Evolutionary conservation across 371 early-diverging fungal genomes (phyloP), one percentile per base, ranked within the genome.

Genomic region (Mucor sp.): DNA sequence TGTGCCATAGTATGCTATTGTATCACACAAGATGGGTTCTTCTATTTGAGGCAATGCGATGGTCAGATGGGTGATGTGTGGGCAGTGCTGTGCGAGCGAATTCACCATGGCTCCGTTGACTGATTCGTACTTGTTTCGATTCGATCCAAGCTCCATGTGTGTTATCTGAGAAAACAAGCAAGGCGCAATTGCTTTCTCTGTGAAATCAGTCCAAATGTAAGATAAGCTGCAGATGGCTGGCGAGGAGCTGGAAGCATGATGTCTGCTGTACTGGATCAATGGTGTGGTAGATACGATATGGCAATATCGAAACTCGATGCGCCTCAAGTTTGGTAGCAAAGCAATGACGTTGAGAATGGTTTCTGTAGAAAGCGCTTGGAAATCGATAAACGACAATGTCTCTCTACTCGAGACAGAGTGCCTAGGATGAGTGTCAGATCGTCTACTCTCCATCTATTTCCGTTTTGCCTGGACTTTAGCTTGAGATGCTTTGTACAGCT

Each of bases 131-230:
- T 25, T 32, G n/a, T 62, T 67, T 8, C 47, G 58, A 37, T 62
- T 67, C 4, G 68, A 41, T 21, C 62, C 63, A 19, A 67, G 44
- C 28, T 67, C 57, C 27, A 67, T 23, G 23, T 55, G 58, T 21
- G 58, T 67, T n/a, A 67, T 58, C 4, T 67, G 43, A 11, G 47
- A 19, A 27, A 58, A 58, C 3, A 62, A 47, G 7, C 44, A 47
- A 5, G 25, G 25, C 0, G 25, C 4, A n/a, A 67, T 57, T 11
- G 74, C 68, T 15, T 60, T 59, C 1, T 61, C 27, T 0, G 74
- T 67, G 55, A 81, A 77, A 17, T 81, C 79, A 3, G 79, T 81
- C 82, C 82, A 21, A 27, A 61, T 17, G 63, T 43, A 35, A 2
- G 39, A 3, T 4, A 55, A 21, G 21, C 17, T 14, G 21, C 21